These are phyloP conservation scores for Ogataea corticis DNA, from an alignment of 805 yeast species.

Conservation along the genomic window DNA sequence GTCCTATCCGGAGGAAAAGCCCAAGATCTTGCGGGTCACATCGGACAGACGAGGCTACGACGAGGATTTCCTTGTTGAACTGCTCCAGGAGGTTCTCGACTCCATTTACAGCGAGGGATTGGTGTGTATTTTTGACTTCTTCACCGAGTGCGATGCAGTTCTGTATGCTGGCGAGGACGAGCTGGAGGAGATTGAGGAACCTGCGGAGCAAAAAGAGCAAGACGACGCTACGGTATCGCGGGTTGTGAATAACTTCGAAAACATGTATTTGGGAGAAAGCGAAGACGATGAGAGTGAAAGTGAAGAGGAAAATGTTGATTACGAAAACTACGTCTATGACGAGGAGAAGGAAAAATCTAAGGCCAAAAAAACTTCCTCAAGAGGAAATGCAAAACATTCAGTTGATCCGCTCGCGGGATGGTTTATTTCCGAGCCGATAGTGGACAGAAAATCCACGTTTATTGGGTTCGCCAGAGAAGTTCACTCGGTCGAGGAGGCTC, in stretches of 20 bases:
- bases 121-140: constrained; percentile 79
- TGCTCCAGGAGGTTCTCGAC: constrained; percentile 52
- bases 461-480: constrained; percentile 72
- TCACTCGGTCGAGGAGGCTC: constrained; percentile 66
- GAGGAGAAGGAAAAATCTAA: constrained; percentile 30
- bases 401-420: constrained; percentile 66
- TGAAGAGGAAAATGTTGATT: constrained; percentile 6
- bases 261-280: constrained; percentile 4
- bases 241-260: constrained; percentile 5
- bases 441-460: constrained; percentile 84
- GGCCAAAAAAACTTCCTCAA: constrained; percentile 15
- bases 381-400: constrained; percentile 5
- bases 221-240: constrained; percentile 14
- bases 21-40: constrained; percentile 60
- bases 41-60: constrained; percentile 34
- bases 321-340: constrained; percentile 25
- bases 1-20: constrained; percentile 65
- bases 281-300: constrained; percentile 1
- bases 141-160: constrained; percentile 63
- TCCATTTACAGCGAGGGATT: constrained; percentile 56
- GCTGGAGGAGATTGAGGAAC: constrained; percentile 26
- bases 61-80: constrained; percentile 47
- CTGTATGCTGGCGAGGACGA: constrained; percentile 39
- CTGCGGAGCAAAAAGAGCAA: constrained; percentile 15
- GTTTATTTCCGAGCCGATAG: constrained; percentile 72